phyloP scores from a whole-genome alignment of 352 stramenopile genomes.

The Phytophthora kernoviae region DNA sequence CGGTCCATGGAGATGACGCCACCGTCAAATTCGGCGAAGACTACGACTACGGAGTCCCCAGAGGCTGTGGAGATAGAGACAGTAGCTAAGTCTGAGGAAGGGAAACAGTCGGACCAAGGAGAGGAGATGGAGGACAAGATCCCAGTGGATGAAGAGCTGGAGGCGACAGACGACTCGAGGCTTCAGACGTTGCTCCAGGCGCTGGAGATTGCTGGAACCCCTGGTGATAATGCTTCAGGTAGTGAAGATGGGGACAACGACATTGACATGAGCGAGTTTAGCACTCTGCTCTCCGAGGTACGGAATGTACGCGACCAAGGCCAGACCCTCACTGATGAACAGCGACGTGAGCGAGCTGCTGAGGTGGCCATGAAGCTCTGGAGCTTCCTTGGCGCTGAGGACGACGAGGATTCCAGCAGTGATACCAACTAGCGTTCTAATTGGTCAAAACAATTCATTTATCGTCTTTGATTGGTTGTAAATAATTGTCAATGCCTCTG shows the following conservation, averaged over 20 bases:
- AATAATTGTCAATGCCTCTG: neutral
- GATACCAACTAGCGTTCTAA: conserved; percentile 32
- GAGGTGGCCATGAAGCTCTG: conserved; percentile 83
- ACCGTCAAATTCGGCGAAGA: conserved; percentile 5
- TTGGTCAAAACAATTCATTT: conserved; percentile 32
- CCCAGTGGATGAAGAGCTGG: conserved; percentile 2
- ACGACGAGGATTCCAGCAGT: conserved; percentile 33
- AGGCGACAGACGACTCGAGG: conserved; percentile 33
- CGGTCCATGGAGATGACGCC: conserved; percentile 64
- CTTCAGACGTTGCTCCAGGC: conserved; percentile 54
- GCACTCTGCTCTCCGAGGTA: conserved; percentile 66
- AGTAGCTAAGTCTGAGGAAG: neutral
- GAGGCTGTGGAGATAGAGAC: conserved; percentile 7
- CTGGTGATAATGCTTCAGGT: conserved; percentile 5
- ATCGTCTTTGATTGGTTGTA: conserved; percentile 32
- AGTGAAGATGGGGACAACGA: conserved; percentile 39
- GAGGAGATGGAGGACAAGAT: conserved; percentile 18
- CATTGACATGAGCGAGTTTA: conserved; percentile 66
- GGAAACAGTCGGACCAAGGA: conserved; percentile 1
- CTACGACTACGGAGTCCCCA: neutral
- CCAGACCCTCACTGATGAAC: conserved; percentile 53
- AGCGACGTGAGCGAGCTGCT: conserved; percentile 68
- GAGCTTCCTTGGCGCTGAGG: conserved; percentile 60
- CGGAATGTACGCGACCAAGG: conserved; percentile 65
- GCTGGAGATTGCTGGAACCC: conserved; percentile 41